Evolutionary conservation across 148 eudicot genomes (phyloP).

Genomic region (Rhododendron ovatum): DNA sequence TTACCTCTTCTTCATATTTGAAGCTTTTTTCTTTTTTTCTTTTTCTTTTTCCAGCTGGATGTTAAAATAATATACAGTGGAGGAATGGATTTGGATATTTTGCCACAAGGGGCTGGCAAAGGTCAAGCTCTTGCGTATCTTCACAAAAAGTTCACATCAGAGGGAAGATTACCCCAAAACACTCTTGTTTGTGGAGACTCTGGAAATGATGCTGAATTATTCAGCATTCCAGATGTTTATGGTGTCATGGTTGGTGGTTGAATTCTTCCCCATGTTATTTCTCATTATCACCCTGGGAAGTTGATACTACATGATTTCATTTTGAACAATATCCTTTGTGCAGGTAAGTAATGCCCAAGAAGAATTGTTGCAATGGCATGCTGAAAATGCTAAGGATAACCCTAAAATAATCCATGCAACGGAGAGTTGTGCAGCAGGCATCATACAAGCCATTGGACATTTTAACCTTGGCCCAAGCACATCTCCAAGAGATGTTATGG

Average conservation of each 20-base stretch:
- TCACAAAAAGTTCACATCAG: conserved; percentile 52
- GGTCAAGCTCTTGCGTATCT: conserved; percentile 78
- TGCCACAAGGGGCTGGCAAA: conserved; percentile 80
- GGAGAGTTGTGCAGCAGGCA: conserved; percentile 76
- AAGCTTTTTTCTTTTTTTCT: conserved; percentile 10
- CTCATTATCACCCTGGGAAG: neutral
- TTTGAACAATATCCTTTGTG: conserved; percentile 11
- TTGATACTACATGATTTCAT: conserved; percentile 2
- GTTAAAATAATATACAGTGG: conserved; percentile 72
- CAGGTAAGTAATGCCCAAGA: conserved; percentile 80
- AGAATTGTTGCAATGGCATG: conserved; percentile 65
- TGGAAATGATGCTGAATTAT: conserved; percentile 76
- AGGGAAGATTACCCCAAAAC: conserved; percentile 43
- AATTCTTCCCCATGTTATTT: conserved; percentile 10
- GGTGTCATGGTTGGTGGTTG: conserved; percentile 67
- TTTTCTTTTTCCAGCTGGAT: conserved; percentile 45
- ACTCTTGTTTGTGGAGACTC: conserved; percentile 78
- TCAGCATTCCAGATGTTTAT: conserved; percentile 63
- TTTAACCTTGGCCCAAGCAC: conserved; percentile 54
- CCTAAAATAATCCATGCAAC: conserved; percentile 60
- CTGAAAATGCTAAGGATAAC: conserved; percentile 61
- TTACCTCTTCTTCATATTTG: neutral
- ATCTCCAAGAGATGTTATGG: conserved; percentile 53
- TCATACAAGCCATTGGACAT: conserved; percentile 70
- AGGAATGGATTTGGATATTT: conserved; percentile 66